Conservation (phyloP, 768 basidiomycete species). For the Termitomyces sp. region DNA sequence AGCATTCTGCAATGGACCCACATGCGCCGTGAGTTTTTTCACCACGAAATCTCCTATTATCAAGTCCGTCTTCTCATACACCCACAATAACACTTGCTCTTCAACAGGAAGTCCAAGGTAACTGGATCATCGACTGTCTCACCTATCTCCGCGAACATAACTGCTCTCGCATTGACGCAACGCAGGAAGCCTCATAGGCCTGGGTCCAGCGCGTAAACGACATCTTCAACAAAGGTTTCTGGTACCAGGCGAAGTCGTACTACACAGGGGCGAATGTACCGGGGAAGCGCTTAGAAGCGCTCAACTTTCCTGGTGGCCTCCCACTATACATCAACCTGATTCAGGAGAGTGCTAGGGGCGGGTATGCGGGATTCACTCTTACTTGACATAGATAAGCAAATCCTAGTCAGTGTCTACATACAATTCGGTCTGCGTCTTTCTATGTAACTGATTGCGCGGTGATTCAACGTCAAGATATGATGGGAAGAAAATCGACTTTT, state of each 20-base stretch:
- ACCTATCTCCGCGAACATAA: slow-evolving; percentile 14
- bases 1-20: slow-evolving; percentile 24
- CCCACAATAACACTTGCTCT: not conserved
- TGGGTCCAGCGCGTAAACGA: slow-evolving; percentile 16
- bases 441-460: too few species aligned
- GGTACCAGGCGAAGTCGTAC: slow-evolving; percentile 21
- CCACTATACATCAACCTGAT: slow-evolving; percentile 16
- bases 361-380: slow-evolving; percentile 16
- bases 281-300: slow-evolving; percentile 21
- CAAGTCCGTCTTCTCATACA: too few species aligned
- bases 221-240: slow-evolving; percentile 11
- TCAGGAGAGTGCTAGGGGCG: slow-evolving; percentile 17
- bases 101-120: slow-evolving; percentile 22
- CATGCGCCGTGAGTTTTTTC: slow-evolving; percentile 13
- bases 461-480: too few species aligned
- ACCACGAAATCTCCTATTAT: too few species aligned
- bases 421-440: too few species aligned
- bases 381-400: not conserved
- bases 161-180: slow-evolving; percentile 8
- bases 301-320: slow-evolving; percentile 23
- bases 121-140: slow-evolving; percentile 23
- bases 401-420: not conserved
- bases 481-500: too few species aligned
- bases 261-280: slow-evolving; percentile 8
- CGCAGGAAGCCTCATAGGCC: slow-evolving; percentile 11